A percentile compares a stretch with the other conserved stretches of the same genome.
Evolutionary conservation across 257 asterid species (phyloP).

Genomic region (Cynanchum wilfordii): DNA sequence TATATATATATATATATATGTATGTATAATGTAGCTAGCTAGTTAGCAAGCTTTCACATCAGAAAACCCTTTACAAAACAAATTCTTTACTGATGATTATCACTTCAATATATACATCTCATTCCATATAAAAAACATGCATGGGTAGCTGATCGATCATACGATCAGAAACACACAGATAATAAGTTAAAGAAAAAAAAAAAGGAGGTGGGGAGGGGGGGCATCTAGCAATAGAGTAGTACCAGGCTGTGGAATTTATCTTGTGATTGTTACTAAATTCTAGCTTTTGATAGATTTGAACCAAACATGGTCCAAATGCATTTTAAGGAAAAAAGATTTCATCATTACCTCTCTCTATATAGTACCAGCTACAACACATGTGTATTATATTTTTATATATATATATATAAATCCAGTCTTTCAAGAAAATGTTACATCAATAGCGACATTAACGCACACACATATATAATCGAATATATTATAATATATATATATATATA

Average conservation of each 20-base stretch:
- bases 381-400: no score
- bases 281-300: slow-evolving; percentile 11
- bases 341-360: slow-evolving; percentile 13
- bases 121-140: background rate
- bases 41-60: background rate
- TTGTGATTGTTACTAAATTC: slow-evolving; percentile 7
- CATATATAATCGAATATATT: no score
- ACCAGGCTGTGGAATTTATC: background rate
- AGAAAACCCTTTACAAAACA: slow-evolving; percentile 10
- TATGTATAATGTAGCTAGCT: background rate
- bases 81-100: background rate
- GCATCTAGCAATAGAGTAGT: background rate
- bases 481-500: background rate
- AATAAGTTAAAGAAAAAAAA: background rate
- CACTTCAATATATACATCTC: slow-evolving; percentile 20
- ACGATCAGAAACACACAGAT: background rate
- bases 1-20: no score
- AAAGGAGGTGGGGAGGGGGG: no score
- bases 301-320: slow-evolving; percentile 28
- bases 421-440: slow-evolving; percentile 22
- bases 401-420: slow-evolving; percentile 3
- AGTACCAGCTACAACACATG: slow-evolving; percentile 9
- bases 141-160: no score
- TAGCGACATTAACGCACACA: background rate
- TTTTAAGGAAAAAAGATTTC: slow-evolving; percentile 17